Conservation (phyloP, 192 early-diverging fungal species). For the Umbelopsis isabellina region DNA sequence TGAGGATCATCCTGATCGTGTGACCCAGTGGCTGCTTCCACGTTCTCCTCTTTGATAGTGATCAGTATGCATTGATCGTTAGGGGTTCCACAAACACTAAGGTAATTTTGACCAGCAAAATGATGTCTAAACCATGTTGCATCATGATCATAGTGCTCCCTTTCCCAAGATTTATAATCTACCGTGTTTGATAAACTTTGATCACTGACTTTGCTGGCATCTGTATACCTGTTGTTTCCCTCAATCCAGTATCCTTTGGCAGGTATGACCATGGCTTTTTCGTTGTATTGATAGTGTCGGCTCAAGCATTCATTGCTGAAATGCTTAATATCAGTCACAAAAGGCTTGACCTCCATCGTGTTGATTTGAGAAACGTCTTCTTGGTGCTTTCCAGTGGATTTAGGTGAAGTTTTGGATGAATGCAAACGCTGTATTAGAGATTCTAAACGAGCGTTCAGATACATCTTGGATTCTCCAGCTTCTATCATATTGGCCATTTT, state of each 20-base stretch:
- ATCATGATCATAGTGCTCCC: constrained; percentile 38
- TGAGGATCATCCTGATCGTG: background rate
- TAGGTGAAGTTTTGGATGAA: background rate
- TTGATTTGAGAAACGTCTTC: constrained; percentile 12
- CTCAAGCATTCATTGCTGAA: constrained; percentile 35
- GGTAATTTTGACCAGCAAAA: constrained; percentile 30
- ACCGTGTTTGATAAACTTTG: background rate
- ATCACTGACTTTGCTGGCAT: background rate
- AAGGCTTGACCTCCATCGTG: background rate
- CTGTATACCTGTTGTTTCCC: constrained; percentile 33
- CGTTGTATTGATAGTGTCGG: constrained; percentile 37
- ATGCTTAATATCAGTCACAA: constrained; percentile 33
- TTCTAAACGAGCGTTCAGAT: background rate
- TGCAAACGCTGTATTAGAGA: background rate
- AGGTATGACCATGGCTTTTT: constrained; percentile 44
- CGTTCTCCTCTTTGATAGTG: constrained; percentile 25
- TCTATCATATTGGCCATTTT: constrained; percentile 44
- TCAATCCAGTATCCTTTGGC: constrained; percentile 43
- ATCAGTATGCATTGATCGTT: constrained; percentile 32
- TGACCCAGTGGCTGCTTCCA: background rate
- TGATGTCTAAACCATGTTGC: constrained; percentile 36
- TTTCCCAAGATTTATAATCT: constrained; percentile 18
- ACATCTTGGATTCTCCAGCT: constrained; percentile 1
- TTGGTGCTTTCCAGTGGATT: background rate
- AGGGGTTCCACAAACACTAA: constrained; percentile 31